Evolutionary conservation across 2,329 filamentous ascomycete genomes (phyloP).

Genomic region (Trichoderma afroharzianum): DNA sequence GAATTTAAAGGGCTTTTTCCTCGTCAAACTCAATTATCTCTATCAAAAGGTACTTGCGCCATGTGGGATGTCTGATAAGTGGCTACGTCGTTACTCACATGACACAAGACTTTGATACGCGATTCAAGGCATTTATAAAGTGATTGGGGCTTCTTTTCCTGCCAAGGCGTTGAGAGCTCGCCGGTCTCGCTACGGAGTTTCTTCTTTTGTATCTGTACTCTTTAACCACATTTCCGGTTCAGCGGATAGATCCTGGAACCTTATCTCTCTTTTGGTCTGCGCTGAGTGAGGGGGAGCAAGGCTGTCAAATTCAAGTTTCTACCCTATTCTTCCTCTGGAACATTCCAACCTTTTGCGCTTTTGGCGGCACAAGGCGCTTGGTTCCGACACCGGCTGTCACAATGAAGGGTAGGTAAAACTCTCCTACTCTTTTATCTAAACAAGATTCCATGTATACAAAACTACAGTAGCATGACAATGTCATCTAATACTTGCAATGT

Average conservation of each 20-base stretch:
- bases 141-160: not conserved
- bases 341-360: not conserved
- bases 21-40: not conserved
- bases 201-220: not conserved
- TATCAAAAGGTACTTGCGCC: slow-evolving; percentile 9
- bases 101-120: slow-evolving; percentile 15
- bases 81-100: slow-evolving; percentile 21
- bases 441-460: not conserved
- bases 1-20: accelerated
- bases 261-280: not conserved
- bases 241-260: not conserved
- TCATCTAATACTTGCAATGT: slow-evolving; percentile 15
- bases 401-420: slow-evolving; percentile 16
- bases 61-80: slow-evolving; percentile 16
- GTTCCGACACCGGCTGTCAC: not conserved
- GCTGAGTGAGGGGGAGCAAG: not conserved
- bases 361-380: not conserved
- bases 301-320: not conserved
- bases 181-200: not conserved
- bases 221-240: not conserved
- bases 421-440: not conserved
- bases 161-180: not conserved
- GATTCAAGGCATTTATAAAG: not conserved
- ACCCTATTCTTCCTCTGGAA: not conserved
- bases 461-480: not conserved